These are phyloP conservation scores for Sporothrix luriei DNA, from an alignment of 2,329 filamentous ascomycete genomes.

Conservation along the genomic window DNA sequence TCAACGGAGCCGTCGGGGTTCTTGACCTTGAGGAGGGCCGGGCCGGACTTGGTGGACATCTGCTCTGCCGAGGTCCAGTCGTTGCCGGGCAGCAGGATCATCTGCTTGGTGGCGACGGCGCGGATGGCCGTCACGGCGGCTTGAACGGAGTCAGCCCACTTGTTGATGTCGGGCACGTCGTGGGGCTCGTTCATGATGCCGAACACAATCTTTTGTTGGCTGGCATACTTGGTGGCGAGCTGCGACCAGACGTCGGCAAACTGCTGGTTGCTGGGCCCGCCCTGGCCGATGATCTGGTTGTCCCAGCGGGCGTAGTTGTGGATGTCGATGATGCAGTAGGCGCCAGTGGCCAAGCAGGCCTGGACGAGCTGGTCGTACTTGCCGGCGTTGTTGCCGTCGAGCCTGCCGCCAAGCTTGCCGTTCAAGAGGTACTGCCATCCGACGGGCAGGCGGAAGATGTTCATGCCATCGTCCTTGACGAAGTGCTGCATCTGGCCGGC, in stretches of 20 bases:
- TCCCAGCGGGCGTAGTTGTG: conserved; percentile 64
- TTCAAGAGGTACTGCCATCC: conserved; percentile 55
- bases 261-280: conserved; percentile 61
- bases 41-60: conserved; percentile 30
- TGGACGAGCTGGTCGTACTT: conserved; percentile 55
- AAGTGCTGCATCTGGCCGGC: conserved; percentile 59
- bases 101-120: conserved; percentile 60
- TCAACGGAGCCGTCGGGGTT: conserved; percentile 61
- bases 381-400: conserved; percentile 47
- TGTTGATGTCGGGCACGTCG: conserved; percentile 54
- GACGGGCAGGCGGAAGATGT: conserved; percentile 55
- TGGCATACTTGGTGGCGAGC: conserved; percentile 61
- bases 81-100: conserved; percentile 66
- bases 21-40: conserved; percentile 54
- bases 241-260: conserved; percentile 64
- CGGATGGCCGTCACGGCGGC: conserved; percentile 67
- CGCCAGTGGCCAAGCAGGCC: conserved; percentile 52
- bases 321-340: conserved; percentile 55
- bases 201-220: conserved; percentile 58
- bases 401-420: conserved; percentile 49
- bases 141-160: conserved; percentile 64
- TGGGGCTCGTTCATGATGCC: conserved; percentile 73
- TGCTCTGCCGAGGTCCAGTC: conserved; percentile 51
- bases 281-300: conserved; percentile 64
- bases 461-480: conserved; percentile 55